Percentiles rank a stretch among this genome's conserved stretches.
These are phyloP conservation scores for Solanum chiquidenum DNA, from an alignment of 257 asterid species.

Conservation along the genomic window DNA sequence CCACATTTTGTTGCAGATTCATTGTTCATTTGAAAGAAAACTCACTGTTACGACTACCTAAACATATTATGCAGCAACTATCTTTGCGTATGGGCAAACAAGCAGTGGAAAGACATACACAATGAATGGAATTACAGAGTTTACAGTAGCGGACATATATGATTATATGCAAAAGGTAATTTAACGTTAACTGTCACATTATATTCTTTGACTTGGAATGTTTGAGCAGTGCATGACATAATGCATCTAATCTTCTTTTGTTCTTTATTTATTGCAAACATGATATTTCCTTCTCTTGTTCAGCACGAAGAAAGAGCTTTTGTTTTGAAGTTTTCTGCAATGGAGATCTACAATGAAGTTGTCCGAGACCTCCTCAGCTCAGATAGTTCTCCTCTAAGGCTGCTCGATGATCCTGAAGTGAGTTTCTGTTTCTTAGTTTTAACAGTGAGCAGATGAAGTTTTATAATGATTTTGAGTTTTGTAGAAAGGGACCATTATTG, in stretches of 20 bases:
- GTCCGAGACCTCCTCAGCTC: conserved; percentile 90
- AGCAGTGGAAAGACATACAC: conserved; percentile 99
- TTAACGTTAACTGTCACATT: neutral
- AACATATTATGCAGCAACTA: conserved; percentile 58
- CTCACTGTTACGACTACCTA: neutral
- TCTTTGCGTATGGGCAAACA: conserved; percentile 98
- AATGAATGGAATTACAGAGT: conserved; percentile 95
- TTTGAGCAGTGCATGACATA: neutral
- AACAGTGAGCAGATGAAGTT: neutral
- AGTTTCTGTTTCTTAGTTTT: conserved; percentile 23
- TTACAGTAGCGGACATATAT: conserved; percentile 63
- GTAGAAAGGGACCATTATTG: conserved; percentile 86
- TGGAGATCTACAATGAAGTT: conserved; percentile 96
- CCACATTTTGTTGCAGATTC: neutral
- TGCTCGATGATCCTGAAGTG: conserved; percentile 98
- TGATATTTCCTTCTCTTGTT: neutral
- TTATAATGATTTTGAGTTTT: conserved; percentile 13
- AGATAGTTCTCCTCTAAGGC: conserved; percentile 68
- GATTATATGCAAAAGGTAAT: conserved; percentile 33
- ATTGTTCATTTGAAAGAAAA: neutral
- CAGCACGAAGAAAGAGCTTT: conserved; percentile 97
- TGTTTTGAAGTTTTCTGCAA: conserved; percentile 84
- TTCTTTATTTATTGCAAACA: neutral
- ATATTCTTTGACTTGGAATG: neutral
- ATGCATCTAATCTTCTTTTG: neutral